Evolutionary conservation across 108 stramenopile species (phyloP).

Genomic region (Skeletonema marinoi): DNA sequence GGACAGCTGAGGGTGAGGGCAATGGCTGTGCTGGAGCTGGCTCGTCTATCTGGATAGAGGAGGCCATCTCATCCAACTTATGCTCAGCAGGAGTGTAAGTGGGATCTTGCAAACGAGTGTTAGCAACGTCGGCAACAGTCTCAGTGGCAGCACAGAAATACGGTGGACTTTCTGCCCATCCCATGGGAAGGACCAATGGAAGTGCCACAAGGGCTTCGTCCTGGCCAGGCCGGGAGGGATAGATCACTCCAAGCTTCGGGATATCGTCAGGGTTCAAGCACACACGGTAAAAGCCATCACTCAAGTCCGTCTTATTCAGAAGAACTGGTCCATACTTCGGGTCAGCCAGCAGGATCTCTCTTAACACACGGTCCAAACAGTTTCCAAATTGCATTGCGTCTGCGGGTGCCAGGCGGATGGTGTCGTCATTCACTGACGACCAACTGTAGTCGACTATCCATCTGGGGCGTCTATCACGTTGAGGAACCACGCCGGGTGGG

Average conservation of each 20-base stretch:
- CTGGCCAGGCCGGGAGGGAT: not conserved
- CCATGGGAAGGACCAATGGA: slow-evolving; percentile 44
- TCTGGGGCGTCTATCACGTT: slow-evolving; percentile 16
- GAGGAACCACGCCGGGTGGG: slow-evolving; percentile 16
- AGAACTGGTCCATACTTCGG: slow-evolving; percentile 9
- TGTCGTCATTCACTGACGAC: slow-evolving; percentile 29
- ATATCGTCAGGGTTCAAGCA: slow-evolving; percentile 17
- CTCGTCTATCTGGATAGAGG: not conserved
- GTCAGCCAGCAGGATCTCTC: slow-evolving; percentile 11
- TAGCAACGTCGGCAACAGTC: slow-evolving; percentile 40
- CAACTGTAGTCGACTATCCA: slow-evolving; percentile 35
- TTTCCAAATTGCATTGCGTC: slow-evolving; percentile 53
- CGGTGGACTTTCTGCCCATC: slow-evolving; percentile 43
- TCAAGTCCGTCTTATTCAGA: slow-evolving; percentile 22
- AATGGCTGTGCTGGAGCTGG: too few species aligned
- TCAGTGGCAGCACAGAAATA: slow-evolving; percentile 47
- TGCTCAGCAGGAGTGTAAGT: not conserved
- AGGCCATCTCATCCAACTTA: not conserved
- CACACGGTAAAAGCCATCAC: slow-evolving; percentile 28
- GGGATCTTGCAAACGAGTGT: not conserved
- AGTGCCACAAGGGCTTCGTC: slow-evolving; percentile 22
- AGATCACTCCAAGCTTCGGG: slow-evolving; percentile 27
- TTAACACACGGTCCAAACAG: slow-evolving; percentile 21
- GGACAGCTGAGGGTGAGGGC: too few species aligned
- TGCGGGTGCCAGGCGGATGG: slow-evolving; percentile 12